These are phyloP conservation scores for Malassezia sympodialis DNA, from an alignment of 1,284 basidiomycete species.

Conservation along the genomic window DNA sequence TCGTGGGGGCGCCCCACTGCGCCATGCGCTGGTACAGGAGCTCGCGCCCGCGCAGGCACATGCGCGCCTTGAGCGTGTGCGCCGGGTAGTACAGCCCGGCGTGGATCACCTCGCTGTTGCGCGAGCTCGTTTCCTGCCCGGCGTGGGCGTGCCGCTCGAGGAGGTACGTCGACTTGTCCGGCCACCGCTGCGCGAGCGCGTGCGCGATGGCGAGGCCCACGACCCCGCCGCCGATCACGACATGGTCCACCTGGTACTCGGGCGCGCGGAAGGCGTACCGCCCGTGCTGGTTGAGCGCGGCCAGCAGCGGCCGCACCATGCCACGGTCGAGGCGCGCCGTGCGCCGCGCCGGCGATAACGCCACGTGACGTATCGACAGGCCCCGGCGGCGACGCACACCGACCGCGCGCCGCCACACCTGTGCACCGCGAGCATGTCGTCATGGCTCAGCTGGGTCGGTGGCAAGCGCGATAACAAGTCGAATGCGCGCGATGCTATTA, in stretches of 20 bases:
- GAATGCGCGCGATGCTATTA: slow-evolving; percentile 50
- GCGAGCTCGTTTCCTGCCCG: slow-evolving; percentile 53
- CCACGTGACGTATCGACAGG: not conserved
- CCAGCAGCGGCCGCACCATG: slow-evolving; percentile 21
- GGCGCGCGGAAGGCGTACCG: slow-evolving; percentile 51
- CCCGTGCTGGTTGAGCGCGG: slow-evolving; percentile 21
- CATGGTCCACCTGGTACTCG: slow-evolving; percentile 68
- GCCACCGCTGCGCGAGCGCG: slow-evolving; percentile 60
- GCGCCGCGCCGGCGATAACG: not conserved
- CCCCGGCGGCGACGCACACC: not conserved
- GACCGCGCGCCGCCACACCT: not conserved
- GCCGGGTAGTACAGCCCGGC: slow-evolving; percentile 64
- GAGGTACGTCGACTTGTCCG: slow-evolving; percentile 66
- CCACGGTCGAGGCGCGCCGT: not conserved
- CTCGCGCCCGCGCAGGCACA: slow-evolving; percentile 77
- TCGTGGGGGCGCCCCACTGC: slow-evolving; percentile 55
- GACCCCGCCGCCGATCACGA: slow-evolving; percentile 85
- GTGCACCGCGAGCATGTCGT: slow-evolving; percentile 33
- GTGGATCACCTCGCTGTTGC: slow-evolving; percentile 93
- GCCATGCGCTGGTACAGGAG: slow-evolving; percentile 64
- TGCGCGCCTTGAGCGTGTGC: slow-evolving; percentile 70
- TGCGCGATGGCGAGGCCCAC: slow-evolving; percentile 80
- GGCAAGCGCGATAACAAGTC: slow-evolving; percentile 45
- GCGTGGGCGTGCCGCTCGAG: slow-evolving; percentile 62
- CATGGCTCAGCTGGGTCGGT: slow-evolving; percentile 43